phyloP scores from a whole-genome alignment of 257 asterid species.

The Knoxia roxburghii region DNA sequence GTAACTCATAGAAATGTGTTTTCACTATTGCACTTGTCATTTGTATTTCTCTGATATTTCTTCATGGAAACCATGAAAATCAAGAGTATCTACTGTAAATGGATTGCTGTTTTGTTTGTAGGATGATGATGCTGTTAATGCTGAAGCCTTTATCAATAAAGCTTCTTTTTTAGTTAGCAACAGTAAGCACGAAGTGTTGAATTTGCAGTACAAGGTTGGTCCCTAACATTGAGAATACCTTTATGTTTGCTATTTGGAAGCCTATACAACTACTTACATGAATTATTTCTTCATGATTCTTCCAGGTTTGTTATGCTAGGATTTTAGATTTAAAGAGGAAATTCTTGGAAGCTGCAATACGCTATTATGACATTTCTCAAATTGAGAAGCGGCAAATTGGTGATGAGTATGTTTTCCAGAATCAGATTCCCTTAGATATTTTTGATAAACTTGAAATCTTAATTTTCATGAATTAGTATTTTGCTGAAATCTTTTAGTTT shows the following conservation, averaged over 20 bases:
- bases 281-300: conserved; percentile 8
- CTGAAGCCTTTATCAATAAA: conserved; percentile 94
- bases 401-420: conserved; percentile 65
- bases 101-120: conserved; percentile 26
- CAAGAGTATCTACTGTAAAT: background rate
- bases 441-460: background rate
- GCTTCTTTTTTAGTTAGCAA: conserved; percentile 94
- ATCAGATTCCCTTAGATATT: background rate
- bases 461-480: too few species aligned
- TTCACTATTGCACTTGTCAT: background rate
- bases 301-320: conserved; percentile 96
- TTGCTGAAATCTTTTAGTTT: too few species aligned
- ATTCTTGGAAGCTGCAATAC: conserved; percentile 97
- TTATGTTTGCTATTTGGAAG: conserved; percentile 3
- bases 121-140: conserved; percentile 99
- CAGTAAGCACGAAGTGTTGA: conserved; percentile 86
- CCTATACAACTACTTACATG: background rate
- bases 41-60: background rate
- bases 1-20: background rate
- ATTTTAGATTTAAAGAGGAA: conserved; percentile 92
- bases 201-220: conserved; percentile 84
- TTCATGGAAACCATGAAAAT: background rate
- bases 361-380: conserved; percentile 94
- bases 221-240: conserved; percentile 4
- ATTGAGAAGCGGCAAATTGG: conserved; percentile 95